phyloP scores from a whole-genome alignment of 2,329 filamentous ascomycete species.

The Aureobasidium sp. region DNA sequence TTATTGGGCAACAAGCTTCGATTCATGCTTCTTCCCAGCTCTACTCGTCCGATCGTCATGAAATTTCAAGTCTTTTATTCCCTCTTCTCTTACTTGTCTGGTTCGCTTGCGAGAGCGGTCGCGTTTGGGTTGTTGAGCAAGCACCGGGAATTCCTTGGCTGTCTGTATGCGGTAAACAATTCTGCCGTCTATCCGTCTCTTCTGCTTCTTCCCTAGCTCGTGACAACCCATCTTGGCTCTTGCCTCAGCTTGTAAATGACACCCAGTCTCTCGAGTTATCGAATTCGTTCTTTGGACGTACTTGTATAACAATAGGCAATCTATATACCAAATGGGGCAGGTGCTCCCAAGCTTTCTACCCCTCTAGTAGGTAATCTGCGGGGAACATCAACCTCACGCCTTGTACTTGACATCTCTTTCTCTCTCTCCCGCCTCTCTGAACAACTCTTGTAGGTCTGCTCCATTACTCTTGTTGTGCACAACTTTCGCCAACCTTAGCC shows the following conservation, averaged over 20 bases:
- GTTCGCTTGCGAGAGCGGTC: neutral
- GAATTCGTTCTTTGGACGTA: neutral
- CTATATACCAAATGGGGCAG: neutral
- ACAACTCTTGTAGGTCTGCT: slow-evolving; percentile 1
- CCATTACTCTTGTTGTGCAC: neutral
- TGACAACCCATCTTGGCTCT: neutral
- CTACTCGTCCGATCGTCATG: neutral
- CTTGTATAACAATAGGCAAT: neutral
- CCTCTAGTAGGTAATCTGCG: neutral
- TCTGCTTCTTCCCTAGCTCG: neutral
- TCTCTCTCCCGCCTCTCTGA: neutral
- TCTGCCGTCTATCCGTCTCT: neutral
- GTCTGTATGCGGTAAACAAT: neutral
- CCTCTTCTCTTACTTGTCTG: neutral
- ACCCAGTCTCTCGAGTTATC: neutral
- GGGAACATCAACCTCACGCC: neutral
- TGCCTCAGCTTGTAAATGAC: neutral
- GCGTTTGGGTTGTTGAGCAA: neutral
- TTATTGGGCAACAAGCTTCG: neutral
- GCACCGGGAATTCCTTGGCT: neutral
- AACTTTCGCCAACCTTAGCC: neutral
- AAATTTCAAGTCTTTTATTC: neutral
- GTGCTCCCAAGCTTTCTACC: slow-evolving; percentile 4
- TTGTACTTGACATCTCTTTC: neutral
- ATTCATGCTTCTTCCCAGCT: neutral